phyloP scores from a whole-genome alignment of 768 basidiomycete species.

The Cytidiella melzeri region DNA sequence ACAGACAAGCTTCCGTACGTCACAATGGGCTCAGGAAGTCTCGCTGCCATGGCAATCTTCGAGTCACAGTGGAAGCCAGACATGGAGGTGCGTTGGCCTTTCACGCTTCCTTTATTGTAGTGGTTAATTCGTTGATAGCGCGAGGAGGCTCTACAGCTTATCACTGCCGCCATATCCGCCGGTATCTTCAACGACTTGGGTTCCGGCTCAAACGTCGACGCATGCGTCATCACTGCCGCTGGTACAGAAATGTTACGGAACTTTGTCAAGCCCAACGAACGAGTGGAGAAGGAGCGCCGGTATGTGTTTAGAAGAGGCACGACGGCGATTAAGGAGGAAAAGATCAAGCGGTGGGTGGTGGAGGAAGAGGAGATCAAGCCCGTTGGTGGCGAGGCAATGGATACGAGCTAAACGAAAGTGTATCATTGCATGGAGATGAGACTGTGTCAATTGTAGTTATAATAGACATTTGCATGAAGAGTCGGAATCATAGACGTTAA shows the following conservation, averaged over 20 bases:
- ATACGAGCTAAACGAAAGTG: constrained; percentile 49
- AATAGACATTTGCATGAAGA: no score
- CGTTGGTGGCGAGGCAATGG: constrained; percentile 63
- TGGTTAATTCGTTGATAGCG: constrained; percentile 44
- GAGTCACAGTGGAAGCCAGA: constrained; percentile 79
- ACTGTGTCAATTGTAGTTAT: not conserved
- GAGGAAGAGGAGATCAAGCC: constrained; percentile 55
- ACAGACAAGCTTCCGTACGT: constrained; percentile 99
- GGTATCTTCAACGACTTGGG: constrained; percentile 99
- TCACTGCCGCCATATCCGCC: constrained; percentile 81
- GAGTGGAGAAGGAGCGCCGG: constrained; percentile 68
- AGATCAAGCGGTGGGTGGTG: constrained; percentile 63
- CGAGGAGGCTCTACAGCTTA: constrained; percentile 74
- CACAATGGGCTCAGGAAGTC: constrained; percentile 94
- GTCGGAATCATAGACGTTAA: no score
- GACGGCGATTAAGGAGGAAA: constrained; percentile 84
- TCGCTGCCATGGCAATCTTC: constrained; percentile 98
- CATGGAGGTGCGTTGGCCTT: constrained; percentile 54
- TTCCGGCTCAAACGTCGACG: constrained; percentile 97
- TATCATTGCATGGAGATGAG: not conserved
- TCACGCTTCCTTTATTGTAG: not conserved
- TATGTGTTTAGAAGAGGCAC: constrained; percentile 76
- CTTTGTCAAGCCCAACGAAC: constrained; percentile 85
- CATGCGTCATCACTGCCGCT: constrained; percentile 85
- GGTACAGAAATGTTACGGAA: constrained; percentile 92